Percentiles rank a stretch among this genome's conserved stretches.
phyloP scores from a whole-genome alignment of 73 alveolate genomes.

The Tetrahymena thermophila region DNA sequence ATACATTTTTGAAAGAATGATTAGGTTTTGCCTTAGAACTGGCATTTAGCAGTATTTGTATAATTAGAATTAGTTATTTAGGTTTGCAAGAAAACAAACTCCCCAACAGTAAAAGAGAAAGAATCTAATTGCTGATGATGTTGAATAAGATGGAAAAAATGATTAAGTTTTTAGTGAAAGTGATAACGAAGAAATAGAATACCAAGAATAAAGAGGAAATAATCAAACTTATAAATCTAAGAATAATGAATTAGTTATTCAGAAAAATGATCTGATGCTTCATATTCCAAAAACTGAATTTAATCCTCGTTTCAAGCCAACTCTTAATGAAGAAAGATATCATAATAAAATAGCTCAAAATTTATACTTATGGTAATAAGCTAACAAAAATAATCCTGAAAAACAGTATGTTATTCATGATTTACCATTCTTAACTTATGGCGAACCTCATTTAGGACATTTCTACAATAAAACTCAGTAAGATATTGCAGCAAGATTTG shows the following conservation, averaged over 20 bases:
- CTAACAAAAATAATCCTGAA: not conserved
- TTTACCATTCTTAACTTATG: slow-evolving; percentile 85
- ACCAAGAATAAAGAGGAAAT: not conserved
- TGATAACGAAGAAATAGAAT: not conserved
- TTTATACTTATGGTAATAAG: not conserved
- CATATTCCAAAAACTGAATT: not conserved
- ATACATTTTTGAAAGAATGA: not conserved
- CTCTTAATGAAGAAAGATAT: not conserved
- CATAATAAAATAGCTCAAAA: not conserved
- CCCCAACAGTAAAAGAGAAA: not conserved
- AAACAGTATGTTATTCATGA: slow-evolving; percentile 60
- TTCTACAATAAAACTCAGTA: slow-evolving; percentile 65
- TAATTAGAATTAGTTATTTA: not conserved
- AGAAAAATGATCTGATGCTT: not conserved
- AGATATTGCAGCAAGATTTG: slow-evolving; percentile 76
- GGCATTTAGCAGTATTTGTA: not conserved
- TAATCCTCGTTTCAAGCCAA: not conserved
- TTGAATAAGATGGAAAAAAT: not conserved
- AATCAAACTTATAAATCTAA: not conserved
- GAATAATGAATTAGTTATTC: not conserved
- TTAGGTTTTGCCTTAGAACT: not conserved
- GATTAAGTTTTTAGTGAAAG: not conserved
- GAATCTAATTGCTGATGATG: not conserved
- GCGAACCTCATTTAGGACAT: slow-evolving; percentile 81
- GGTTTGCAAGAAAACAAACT: not conserved